Evolutionary conservation across 2,329 filamentous ascomycete species (phyloP), one percentile per base, ranked within the genome.

Genomic region (Xylariaceae sp.): DNA sequence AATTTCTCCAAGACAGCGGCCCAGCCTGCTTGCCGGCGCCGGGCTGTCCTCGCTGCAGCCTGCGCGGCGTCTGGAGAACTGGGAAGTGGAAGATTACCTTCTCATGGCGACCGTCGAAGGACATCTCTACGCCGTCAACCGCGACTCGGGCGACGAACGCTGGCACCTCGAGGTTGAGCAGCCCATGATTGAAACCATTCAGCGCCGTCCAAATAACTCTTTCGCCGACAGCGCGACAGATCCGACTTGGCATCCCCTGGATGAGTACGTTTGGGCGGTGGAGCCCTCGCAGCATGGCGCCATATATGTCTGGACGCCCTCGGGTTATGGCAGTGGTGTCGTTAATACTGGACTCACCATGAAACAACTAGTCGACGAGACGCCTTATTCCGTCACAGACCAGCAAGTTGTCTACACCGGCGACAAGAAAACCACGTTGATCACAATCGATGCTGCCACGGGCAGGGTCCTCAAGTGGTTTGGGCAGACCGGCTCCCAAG

Each of bases 41-140:
- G 79, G 78, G 53, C 70, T 83, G 63, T 75, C 82, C 69, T 80
- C 84, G 83, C 83, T 81, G 81, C 82, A 85, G 60, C 72, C 74
- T 83, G 90, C 88, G 89, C 89, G 90, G 79, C 93, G 83, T 73
- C 73, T 96, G 76, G 83, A 89, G 77, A 90, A 95, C 69, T 96
- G 90, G 90, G 87, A 95, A 83, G 89, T 95, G 68, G 90, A 96
- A 85, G 89, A 96, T 72, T 94, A 95, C 77, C 85, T 96, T 68
- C 86, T 98, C 72, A 73, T 98, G 83, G 90, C 92, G 85, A 96
- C 92, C 76, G 85, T 96, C 77, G 89, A 96, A 72, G 92, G 92
- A 72, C 85, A 87, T 59, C 77, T 96, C 54, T 85, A 94, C 67
- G 89, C 90, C 59, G 80, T 80, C 61, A 87, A 95, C 67, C 78